These are phyloP conservation scores for Pachysandra terminalis DNA, from an alignment of 164 flowering plant genomes.

Conservation along the genomic window DNA sequence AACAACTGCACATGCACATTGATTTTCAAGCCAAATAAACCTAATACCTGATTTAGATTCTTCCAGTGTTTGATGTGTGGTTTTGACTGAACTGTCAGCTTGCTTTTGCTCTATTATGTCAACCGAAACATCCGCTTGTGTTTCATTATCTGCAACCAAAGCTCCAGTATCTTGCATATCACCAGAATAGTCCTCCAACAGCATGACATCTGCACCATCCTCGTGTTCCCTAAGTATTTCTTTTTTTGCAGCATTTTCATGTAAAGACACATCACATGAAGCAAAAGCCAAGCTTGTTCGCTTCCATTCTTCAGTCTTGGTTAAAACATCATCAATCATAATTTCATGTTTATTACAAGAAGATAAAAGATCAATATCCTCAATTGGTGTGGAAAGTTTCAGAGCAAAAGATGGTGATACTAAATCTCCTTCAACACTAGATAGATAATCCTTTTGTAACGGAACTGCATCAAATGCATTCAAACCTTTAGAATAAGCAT, in stretches of 20 bases:
- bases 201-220: slow-evolving; percentile 18
- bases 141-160: slow-evolving; percentile 11
- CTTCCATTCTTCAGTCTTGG: slow-evolving; percentile 12
- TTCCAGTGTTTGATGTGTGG: slow-evolving; percentile 1
- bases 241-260: neutral
- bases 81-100: slow-evolving; percentile 15
- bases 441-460: slow-evolving; percentile 5
- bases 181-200: no score
- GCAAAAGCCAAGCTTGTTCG: slow-evolving; percentile 11
- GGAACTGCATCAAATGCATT: neutral
- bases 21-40: neutral
- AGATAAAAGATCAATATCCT: slow-evolving; percentile 13
- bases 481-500: slow-evolving; percentile 1
- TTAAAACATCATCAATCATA: slow-evolving; percentile 9
- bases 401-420: no score
- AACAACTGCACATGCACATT: no score
- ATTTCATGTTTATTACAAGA: slow-evolving; percentile 15
- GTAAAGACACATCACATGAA: slow-evolving; percentile 15
- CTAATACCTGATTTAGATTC: slow-evolving; percentile 34
- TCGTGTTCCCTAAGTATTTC: slow-evolving; percentile 10
- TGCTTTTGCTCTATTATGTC: slow-evolving; percentile 14
- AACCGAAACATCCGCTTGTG: slow-evolving; percentile 16
- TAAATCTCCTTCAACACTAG: slow-evolving; percentile 3
- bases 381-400: slow-evolving; percentile 6
- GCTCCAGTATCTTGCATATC: slow-evolving; percentile 13